phyloP scores from a whole-genome alignment of 768 basidiomycete species.

The Dacryopinax spathularia region DNA sequence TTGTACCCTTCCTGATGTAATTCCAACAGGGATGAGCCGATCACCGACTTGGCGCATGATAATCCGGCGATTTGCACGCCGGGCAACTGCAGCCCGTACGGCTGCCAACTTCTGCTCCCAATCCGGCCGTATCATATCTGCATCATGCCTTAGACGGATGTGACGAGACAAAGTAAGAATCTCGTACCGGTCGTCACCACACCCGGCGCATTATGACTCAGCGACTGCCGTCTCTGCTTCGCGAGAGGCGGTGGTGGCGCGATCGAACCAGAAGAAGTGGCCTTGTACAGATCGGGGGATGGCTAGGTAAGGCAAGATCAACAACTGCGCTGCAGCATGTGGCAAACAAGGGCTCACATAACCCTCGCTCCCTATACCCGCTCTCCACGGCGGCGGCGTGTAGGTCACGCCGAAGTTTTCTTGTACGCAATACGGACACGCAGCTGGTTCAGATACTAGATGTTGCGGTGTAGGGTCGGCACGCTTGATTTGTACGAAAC shows the following conservation, averaged over 20 bases:
- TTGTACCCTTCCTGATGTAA: slow-evolving; percentile 76
- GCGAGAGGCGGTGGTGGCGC: slow-evolving; percentile 21
- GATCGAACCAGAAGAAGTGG: background rate
- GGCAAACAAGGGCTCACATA: slow-evolving; percentile 29
- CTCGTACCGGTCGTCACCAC: slow-evolving; percentile 80
- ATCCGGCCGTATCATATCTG: slow-evolving; percentile 93
- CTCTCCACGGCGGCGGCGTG: slow-evolving; percentile 62
- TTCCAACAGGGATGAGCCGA: slow-evolving; percentile 89
- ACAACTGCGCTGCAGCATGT: slow-evolving; percentile 9
- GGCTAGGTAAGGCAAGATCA: slow-evolving; percentile 5
- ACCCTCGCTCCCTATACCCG: slow-evolving; percentile 63
- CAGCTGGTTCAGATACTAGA: slow-evolving; percentile 88
- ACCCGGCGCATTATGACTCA: slow-evolving; percentile 69
- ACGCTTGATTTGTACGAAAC: slow-evolving; percentile 98
- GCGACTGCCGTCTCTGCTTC: slow-evolving; percentile 54
- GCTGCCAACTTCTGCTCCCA: slow-evolving; percentile 95
- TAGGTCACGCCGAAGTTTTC: slow-evolving; percentile 94
- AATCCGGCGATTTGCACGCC: slow-evolving; percentile 88
- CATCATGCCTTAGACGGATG: slow-evolving; percentile 8
- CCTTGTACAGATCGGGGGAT: background rate
- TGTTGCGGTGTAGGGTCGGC: slow-evolving; percentile 89
- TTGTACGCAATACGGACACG: slow-evolving; percentile 95
- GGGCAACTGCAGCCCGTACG: slow-evolving; percentile 87
- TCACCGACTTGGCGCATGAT: slow-evolving; percentile 99
- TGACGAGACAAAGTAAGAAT: background rate